Evolutionary conservation across 441 rosid genomes (phyloP).

Genomic region (Adansonia madagascariensis): DNA sequence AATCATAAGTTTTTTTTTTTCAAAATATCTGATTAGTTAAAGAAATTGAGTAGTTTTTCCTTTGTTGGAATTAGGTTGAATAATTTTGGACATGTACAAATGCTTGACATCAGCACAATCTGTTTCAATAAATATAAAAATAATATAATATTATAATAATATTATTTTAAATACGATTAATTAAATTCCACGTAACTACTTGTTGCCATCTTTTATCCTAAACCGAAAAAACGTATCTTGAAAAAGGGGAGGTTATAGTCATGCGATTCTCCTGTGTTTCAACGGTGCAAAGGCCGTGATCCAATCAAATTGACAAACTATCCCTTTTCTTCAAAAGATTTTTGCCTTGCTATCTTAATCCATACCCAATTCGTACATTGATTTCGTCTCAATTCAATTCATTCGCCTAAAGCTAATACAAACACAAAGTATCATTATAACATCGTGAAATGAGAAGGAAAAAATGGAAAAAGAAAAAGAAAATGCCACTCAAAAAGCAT

Average conservation of each 20-base stretch:
- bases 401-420: constrained; percentile 34
- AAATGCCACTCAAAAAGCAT: constrained; percentile 27
- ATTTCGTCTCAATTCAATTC: background rate
- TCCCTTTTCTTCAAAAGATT: constrained; percentile 21
- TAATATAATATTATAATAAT: no score
- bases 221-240: no score
- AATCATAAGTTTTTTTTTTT: background rate
- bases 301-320: constrained; percentile 25
- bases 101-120: no score
- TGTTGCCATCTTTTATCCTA: no score
- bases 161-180: no score
- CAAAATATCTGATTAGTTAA: background rate
- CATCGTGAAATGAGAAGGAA: background rate
- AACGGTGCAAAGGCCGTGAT: constrained; percentile 34
- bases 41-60: background rate
- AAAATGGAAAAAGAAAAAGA: background rate
- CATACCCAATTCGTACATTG: constrained; percentile 1
- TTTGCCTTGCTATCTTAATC: background rate
- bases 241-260: constrained; percentile 5
- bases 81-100: no score
- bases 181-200: no score
- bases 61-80: background rate
- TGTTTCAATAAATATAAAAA: no score
- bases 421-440: constrained; percentile 15
- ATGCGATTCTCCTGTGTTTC: constrained; percentile 36